These are phyloP conservation scores for Adansonia digitata DNA, from an alignment of 345 rosid genomes.

Conservation along the genomic window DNA sequence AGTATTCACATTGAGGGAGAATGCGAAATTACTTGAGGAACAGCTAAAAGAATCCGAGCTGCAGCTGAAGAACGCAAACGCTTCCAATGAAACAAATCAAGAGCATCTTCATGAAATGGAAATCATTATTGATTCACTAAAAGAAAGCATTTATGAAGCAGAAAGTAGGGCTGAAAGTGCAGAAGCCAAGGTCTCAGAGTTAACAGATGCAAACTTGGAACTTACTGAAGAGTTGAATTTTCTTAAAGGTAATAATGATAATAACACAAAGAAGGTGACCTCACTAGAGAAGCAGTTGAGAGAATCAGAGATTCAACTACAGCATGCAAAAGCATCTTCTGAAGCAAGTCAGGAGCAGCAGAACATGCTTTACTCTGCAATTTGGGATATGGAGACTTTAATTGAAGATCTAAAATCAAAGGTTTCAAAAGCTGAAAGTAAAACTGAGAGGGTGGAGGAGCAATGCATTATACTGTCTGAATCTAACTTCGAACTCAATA, in stretches of 20 bases:
- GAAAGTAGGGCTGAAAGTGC: constrained; percentile 69
- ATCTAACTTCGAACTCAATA: constrained; percentile 52
- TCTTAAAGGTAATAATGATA: constrained; percentile 58
- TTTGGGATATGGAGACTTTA: constrained; percentile 98
- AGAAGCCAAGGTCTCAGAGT: constrained; percentile 60
- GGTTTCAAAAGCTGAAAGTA: constrained; percentile 82
- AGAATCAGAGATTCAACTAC: constrained; percentile 59
- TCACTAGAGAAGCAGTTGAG: constrained; percentile 81
- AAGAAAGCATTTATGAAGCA: constrained; percentile 60
- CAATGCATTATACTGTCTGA: constrained; percentile 62
- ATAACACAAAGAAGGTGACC: constrained; percentile 58
- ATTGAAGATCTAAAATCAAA: constrained; percentile 90
- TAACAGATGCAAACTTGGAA: constrained; percentile 64
- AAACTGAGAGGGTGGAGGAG: constrained; percentile 65
- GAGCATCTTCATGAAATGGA: constrained; percentile 77
- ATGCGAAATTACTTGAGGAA: constrained; percentile 52
- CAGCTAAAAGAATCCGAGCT: constrained; percentile 44
- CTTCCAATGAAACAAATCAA: constrained; percentile 51
- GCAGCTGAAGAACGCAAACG: constrained; percentile 41
- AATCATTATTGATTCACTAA: constrained; percentile 47
- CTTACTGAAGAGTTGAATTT: constrained; percentile 75
- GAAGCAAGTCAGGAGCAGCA: constrained; percentile 94
- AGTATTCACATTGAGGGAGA: constrained; percentile 45
- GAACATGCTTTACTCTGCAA: constrained; percentile 87
- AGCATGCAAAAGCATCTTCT: constrained; percentile 64